A percentile compares a stretch with the other conserved stretches of the same genome.
Conservation (phyloP, 352 stramenopile genomes). For the Poterioochromonas sp. region DNA sequence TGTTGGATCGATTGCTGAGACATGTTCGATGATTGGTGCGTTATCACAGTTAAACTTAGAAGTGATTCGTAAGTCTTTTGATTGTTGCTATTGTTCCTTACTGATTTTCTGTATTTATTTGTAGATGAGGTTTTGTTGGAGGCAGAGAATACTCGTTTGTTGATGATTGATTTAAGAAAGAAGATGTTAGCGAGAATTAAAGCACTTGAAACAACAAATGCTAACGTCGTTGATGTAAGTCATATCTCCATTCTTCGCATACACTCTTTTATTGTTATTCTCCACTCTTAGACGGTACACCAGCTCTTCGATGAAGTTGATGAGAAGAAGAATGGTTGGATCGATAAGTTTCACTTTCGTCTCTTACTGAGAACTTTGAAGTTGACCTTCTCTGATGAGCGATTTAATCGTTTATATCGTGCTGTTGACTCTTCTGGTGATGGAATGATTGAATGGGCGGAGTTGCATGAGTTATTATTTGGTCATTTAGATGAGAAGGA, state of each 20-base stretch:
- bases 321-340: neutral
- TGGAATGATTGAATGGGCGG: neutral
- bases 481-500: neutral
- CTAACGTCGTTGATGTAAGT: neutral
- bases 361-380: neutral
- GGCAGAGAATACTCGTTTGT: neutral
- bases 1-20: neutral
- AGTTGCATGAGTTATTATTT: conserved; percentile 19
- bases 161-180: neutral
- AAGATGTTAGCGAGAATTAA: neutral
- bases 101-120: neutral
- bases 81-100: neutral
- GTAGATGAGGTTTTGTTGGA: neutral
- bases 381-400: neutral
- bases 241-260: neutral
- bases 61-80: conserved; percentile 2
- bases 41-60: conserved; percentile 7
- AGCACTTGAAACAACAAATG: neutral
- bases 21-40: neutral
- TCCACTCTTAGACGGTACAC: neutral
- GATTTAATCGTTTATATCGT: conserved; percentile 18
- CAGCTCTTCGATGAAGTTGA: conserved; percentile 23
- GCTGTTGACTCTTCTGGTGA: conserved; percentile 1
- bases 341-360: conserved; percentile 11
- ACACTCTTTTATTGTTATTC: neutral